Evolutionary conservation across 441 rosid species (phyloP), one percentile per base, ranked within the genome.

Genomic region (Pelargonium fulgidum): DNA sequence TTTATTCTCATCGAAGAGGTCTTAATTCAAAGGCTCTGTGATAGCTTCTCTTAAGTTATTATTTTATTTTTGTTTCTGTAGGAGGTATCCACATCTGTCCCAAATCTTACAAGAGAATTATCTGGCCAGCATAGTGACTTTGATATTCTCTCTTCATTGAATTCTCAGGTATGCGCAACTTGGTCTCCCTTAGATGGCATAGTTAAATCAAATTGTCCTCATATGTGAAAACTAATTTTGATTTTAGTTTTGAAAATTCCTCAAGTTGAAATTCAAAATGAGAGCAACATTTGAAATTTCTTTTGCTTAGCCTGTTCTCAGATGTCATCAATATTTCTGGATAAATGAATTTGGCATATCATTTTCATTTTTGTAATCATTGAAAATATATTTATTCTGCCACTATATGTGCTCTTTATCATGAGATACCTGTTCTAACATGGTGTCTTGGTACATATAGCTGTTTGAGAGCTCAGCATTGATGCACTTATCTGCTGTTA

Each of bases 391-490:
- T 10, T 66, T 66, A 3, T 26, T 14, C 52, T 22, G 13, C 2
- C 26, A 26, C 7, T 20, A 67, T 7, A 41, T 47, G 42, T 16
- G 33, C 11, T 13, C 39, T 13, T 29, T 59, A 70, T 67, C 73
- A 72, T 68, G 73, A 64, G 70, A 72, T 72, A 41, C 68, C 14
- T 64, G 22, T 66, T 70, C 86, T 91, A 77, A 88, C 81, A 64
- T 70, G 26, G 67, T 68, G 65, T 79, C 69, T 78, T 78, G 41
- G 59, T 77, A 73, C 76, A 67, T 72, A 71, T 71, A 94, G 99
- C 85, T 95, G 70, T 95, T 95, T 76, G 98, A 92, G 86, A 95
- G 99, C 90, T 95, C 99, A 12, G 96, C 96, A 61, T 76, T 92
- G 85, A 95, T 95, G 99, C 91, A 90, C 80, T 77, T 89, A 76